Conservation (phyloP, 1,139 yeast genomes). For the Hyphopichia fennica region DNA sequence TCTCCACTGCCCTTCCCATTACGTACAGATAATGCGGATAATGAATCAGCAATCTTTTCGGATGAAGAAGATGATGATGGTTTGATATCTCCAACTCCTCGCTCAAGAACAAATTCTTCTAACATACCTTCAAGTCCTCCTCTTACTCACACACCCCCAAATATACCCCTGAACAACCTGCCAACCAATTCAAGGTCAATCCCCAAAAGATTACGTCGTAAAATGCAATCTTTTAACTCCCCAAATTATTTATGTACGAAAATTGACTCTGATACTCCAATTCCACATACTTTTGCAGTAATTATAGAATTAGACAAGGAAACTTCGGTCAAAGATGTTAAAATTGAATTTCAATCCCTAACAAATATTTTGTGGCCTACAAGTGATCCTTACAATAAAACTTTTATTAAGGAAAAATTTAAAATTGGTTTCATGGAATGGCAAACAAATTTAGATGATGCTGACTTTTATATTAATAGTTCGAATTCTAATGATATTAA, state of each 20-base stretch:
- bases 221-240: slow-evolving; percentile 24
- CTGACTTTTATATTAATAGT: slow-evolving; percentile 47
- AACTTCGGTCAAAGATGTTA: slow-evolving; percentile 27
- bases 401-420: slow-evolving; percentile 45
- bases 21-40: background rate
- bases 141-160: no score
- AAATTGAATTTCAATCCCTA: slow-evolving; percentile 33
- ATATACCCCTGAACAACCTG: background rate
- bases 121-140: background rate
- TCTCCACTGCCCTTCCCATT: background rate
- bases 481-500: slow-evolving; percentile 36
- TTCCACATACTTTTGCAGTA: slow-evolving; percentile 49
- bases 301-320: slow-evolving; percentile 41
- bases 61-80: slow-evolving; percentile 8
- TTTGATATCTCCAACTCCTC: background rate
- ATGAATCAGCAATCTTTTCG: slow-evolving; percentile 1
- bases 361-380: slow-evolving; percentile 53
- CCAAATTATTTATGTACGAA: slow-evolving; percentile 43
- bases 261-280: slow-evolving; percentile 42
- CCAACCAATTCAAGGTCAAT: slow-evolving; percentile 9
- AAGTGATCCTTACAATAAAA: slow-evolving; percentile 51
- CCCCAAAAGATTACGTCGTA: slow-evolving; percentile 14
- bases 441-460: slow-evolving; percentile 43
- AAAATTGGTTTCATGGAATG: slow-evolving; percentile 50
- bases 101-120: background rate